Evolutionary conservation across 805 yeast species (phyloP).

Genomic region (Kodamaea restingae): DNA sequence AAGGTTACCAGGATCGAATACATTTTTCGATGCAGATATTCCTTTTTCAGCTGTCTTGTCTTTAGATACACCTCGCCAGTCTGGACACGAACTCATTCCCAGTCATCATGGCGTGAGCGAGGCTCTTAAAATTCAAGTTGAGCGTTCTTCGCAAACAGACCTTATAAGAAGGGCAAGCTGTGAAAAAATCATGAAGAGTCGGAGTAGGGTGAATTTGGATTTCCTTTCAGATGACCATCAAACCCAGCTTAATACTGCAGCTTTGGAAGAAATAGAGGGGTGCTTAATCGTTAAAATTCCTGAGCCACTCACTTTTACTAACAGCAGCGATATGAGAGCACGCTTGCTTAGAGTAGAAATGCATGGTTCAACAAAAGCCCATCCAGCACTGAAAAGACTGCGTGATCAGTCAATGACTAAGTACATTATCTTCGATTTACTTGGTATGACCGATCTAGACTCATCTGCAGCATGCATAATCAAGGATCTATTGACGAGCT

Average conservation of each 20-base stretch:
- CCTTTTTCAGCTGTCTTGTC: conserved; percentile 10
- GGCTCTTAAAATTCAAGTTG: neutral
- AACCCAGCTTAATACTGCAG: conserved; percentile 32
- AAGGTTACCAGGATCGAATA: conserved; percentile 42
- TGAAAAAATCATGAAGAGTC: conserved; percentile 6
- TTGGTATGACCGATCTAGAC: conserved; percentile 41
- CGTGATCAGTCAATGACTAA: conserved; percentile 37
- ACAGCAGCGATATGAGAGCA: conserved; percentile 35
- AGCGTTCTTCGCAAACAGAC: conserved; percentile 3
- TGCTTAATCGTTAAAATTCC: conserved; percentile 41
- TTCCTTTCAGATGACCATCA: conserved; percentile 34
- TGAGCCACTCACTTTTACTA: conserved; percentile 42
- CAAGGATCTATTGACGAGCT: conserved; percentile 24
- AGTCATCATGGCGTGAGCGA: neutral
- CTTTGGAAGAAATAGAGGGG: conserved; percentile 42
- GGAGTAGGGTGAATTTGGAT: conserved; percentile 18
- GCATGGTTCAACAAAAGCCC: conserved; percentile 42
- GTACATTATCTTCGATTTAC: conserved; percentile 38
- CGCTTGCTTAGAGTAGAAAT: conserved; percentile 39
- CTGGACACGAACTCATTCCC: neutral
- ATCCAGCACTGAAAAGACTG: conserved; percentile 37
- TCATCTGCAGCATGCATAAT: conserved; percentile 41
- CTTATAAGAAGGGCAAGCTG: conserved; percentile 7
- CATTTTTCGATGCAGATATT: conserved; percentile 40
- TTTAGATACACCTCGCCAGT: neutral